phyloP scores from a whole-genome alignment of 805 yeast species.

The Wickerhamomyces canadensis region DNA sequence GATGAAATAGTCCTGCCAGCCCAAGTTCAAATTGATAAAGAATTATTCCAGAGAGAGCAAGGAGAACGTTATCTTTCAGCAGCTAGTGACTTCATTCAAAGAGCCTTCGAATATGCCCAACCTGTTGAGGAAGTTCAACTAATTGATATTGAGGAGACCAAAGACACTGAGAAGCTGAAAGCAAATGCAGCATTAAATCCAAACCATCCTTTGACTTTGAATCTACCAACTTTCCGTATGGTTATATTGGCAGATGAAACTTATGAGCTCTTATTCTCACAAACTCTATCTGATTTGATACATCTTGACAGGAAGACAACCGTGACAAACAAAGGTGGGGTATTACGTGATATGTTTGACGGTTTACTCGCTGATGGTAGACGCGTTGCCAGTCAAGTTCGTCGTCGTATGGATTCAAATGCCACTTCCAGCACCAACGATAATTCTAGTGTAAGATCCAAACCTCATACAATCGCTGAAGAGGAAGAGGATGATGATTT shows the following conservation, averaged over 20 bases:
- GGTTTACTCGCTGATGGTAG: slow-evolving; percentile 89
- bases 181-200: slow-evolving; percentile 86
- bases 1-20: slow-evolving; percentile 47
- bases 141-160: slow-evolving; percentile 36
- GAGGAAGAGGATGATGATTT: slow-evolving; percentile 46
- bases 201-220: slow-evolving; percentile 63
- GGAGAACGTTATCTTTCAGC: slow-evolving; percentile 80
- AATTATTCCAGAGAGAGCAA: slow-evolving; percentile 55
- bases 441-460: slow-evolving; percentile 7
- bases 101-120: slow-evolving; percentile 87
- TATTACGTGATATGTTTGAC: slow-evolving; percentile 82
- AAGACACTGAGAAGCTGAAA: slow-evolving; percentile 24
- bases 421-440: slow-evolving; percentile 27
- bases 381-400: slow-evolving; percentile 84
- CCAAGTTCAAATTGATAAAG: slow-evolving; percentile 58
- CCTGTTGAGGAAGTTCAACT: slow-evolving; percentile 48
- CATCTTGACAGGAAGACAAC: slow-evolving; percentile 53
- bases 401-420: slow-evolving; percentile 78
- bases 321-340: slow-evolving; percentile 42
- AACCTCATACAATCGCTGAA: slow-evolving; percentile 4
- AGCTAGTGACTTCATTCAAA: slow-evolving; percentile 77
- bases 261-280: slow-evolving; percentile 75
- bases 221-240: slow-evolving; percentile 89
- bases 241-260: slow-evolving; percentile 91
- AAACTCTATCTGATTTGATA: slow-evolving; percentile 60